phyloP scores from a whole-genome alignment of 2,329 filamentous ascomycete species.

The Nemania sp. region DNA sequence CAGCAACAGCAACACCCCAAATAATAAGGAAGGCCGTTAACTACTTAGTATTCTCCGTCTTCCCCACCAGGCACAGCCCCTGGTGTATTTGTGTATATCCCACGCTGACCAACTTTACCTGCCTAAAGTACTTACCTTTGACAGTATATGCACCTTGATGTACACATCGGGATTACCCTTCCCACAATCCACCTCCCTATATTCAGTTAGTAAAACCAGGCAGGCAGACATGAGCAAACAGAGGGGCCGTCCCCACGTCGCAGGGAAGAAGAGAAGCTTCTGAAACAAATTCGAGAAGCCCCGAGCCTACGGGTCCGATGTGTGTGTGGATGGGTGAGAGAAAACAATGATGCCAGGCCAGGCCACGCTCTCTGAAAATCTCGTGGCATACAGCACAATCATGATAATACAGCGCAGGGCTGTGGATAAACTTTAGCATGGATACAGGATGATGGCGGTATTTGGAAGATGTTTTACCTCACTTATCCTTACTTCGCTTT shows the following conservation, averaged over 20 bases:
- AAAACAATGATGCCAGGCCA: too few species aligned
- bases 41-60: constrained; percentile 1
- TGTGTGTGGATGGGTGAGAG: too few species aligned
- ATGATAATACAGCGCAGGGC: too few species aligned
- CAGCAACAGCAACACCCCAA: not conserved
- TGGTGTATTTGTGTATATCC: too few species aligned
- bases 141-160: not conserved
- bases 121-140: too few species aligned
- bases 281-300: constrained; percentile 24
- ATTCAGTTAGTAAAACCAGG: not conserved
- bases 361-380: too few species aligned
- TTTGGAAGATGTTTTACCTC: too few species aligned
- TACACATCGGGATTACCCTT: not conserved
- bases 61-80: not conserved
- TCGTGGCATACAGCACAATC: too few species aligned
- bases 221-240: constrained; percentile 4
- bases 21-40: constrained; percentile 6
- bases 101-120: too few species aligned
- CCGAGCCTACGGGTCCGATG: constrained; percentile 14
- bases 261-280: constrained; percentile 11
- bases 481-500: too few species aligned
- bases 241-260: constrained; percentile 2
- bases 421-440: too few species aligned
- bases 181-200: constrained; percentile 12
- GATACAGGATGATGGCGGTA: too few species aligned